Evolutionary conservation across 2,329 filamentous ascomycete species (phyloP).

Genomic region (Aspergillus niger): DNA sequence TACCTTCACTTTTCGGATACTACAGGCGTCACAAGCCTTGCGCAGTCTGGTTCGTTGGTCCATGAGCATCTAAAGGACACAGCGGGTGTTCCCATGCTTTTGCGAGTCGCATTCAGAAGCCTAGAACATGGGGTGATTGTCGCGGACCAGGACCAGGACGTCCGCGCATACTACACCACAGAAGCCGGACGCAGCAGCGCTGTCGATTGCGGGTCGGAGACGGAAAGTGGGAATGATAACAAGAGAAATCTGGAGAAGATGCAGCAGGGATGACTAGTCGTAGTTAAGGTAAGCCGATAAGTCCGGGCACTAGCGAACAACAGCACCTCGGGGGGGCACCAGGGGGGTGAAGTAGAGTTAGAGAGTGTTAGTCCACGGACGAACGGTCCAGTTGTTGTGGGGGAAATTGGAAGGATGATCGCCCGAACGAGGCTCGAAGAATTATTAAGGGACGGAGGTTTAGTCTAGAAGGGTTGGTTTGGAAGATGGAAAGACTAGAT

Average conservation of each 20-base stretch:
- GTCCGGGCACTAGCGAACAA: not conserved
- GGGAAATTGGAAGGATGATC: conserved; percentile 8
- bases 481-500: not conserved
- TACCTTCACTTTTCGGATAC: conserved; percentile 57
- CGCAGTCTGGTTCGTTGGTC: conserved; percentile 47
- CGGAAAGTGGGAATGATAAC: not conserved
- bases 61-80: conserved; percentile 30
- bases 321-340: not conserved
- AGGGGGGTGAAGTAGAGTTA: not conserved
- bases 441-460: not conserved
- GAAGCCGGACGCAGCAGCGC: not conserved
- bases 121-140: conserved; percentile 10
- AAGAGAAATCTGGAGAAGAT: conserved; percentile 3
- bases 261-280: not conserved
- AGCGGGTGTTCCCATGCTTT: conserved; percentile 26
- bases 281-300: not conserved
- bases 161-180: conserved; percentile 3
- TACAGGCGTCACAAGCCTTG: conserved; percentile 57
- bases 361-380: not conserved
- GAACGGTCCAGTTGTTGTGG: not conserved
- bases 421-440: not conserved
- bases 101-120: conserved; percentile 22
- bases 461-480: not conserved
- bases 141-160: conserved; percentile 4
- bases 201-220: conserved; percentile 7